These are phyloP conservation scores for Penicillium goetzii DNA, from an alignment of 495 filamentous ascomycete species.

Conservation along the genomic window DNA sequence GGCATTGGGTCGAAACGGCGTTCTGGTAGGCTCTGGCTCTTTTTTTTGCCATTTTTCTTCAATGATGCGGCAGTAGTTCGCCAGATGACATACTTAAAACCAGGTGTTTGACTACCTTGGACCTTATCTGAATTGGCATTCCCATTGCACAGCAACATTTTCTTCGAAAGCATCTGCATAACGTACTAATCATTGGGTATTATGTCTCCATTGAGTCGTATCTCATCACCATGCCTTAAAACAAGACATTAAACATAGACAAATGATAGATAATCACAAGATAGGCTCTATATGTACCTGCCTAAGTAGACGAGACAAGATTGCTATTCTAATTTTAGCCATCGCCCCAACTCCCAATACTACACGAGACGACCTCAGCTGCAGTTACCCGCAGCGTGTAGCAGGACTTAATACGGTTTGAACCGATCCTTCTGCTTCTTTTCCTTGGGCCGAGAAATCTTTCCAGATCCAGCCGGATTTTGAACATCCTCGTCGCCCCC, in stretches of 20 bases:
- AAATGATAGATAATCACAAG: no score
- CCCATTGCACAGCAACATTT: no score
- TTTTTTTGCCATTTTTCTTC: background rate
- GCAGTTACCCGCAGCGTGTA: slow-evolving; percentile 11
- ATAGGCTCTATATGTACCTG: background rate
- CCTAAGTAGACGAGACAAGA: background rate
- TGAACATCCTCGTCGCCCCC: slow-evolving; percentile 24
- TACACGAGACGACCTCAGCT: slow-evolving; percentile 27
- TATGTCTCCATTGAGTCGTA: no score
- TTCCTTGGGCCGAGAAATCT: slow-evolving; percentile 37
- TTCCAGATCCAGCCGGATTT: slow-evolving; percentile 28
- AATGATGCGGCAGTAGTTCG: background rate
- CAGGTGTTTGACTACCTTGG: background rate
- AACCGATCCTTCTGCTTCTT: slow-evolving; percentile 49
- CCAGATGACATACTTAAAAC: background rate
- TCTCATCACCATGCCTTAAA: no score
- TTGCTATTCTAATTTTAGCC: slow-evolving; percentile 22
- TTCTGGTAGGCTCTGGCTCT: background rate
- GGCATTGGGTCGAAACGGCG: background rate
- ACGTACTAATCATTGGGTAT: no score
- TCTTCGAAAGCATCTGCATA: background rate
- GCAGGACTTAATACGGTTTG: slow-evolving; percentile 43
- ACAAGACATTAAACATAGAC: no score
- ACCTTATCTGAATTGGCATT: background rate
- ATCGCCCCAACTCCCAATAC: slow-evolving; percentile 23